Conservation (phyloP, 2,329 filamentous ascomycete species). For the Nemania serpens region DNA sequence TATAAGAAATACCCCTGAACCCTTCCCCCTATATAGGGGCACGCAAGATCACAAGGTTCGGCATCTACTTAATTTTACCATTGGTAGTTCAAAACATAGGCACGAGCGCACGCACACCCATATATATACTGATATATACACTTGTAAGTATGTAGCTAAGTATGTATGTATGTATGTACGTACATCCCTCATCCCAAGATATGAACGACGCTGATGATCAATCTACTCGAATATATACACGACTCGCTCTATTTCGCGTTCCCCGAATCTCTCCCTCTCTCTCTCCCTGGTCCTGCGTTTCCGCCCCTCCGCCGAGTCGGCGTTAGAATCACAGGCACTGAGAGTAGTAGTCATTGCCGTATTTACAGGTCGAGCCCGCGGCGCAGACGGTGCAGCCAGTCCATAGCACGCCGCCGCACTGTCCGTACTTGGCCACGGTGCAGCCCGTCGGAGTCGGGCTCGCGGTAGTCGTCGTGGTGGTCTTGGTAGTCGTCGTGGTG, state of each 20-base stretch:
- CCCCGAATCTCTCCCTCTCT: too few relatives aligned
- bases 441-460: constrained; percentile 3
- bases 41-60: too few relatives aligned
- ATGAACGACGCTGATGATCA: neutral
- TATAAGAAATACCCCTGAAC: too few relatives aligned
- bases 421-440: constrained; percentile 33
- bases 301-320: neutral
- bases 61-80: too few relatives aligned
- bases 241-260: too few relatives aligned
- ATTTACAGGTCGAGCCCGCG: constrained; percentile 37
- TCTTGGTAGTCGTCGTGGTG: constrained; percentile 3
- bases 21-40: too few relatives aligned
- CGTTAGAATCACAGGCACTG: constrained; percentile 31
- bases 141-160: too few relatives aligned
- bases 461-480: constrained; percentile 6
- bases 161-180: neutral
- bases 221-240: too few relatives aligned
- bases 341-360: constrained; percentile 39
- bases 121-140: too few relatives aligned
- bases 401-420: constrained; percentile 40
- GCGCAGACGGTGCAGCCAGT: constrained; percentile 39
- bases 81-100: too few relatives aligned
- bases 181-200: neutral
- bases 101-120: too few relatives aligned
- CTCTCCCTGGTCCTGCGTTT: too few relatives aligned